Evolutionary conservation across 2,329 filamentous ascomycete species (phyloP), one percentile per base, ranked within the genome.

Genomic region (Clonostachys rosea): DNA sequence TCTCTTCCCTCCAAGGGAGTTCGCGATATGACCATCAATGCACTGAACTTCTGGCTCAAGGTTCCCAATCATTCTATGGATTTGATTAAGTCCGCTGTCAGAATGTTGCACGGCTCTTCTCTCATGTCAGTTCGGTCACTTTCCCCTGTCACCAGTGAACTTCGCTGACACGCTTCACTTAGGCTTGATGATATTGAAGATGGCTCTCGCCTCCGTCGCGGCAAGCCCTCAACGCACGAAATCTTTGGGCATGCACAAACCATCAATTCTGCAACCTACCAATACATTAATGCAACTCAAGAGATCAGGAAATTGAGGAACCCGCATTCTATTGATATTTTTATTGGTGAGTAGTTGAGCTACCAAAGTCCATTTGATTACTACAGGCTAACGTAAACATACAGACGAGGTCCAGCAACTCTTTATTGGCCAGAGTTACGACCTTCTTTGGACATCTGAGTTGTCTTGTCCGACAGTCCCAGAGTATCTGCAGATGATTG

Each of bases 161-260:
- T 20, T 35, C 11, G 9, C 42, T 30, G 3, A 43, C 5, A 14
- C 20, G 10, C 11, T 8, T 18, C 35, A 16, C 37, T 11, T 36
- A 45, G 44, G 44, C 52, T 71, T 5, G 67, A 69, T 44, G 67
- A 72, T 51, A 56, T 72, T 13, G 53, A 71, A 50, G 68, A 71
- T 44, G 45, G 51, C 2, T 68, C 67, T 1, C 33, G 49, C 3
- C 49, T 67, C 1, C 56, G 67, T 2, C 57, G 67, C 4, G 64
- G 62, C 4, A 56, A 54, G n/a, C 64, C 66, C 6, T 49, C 67
- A 1, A 54, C 63, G 1, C 68, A 71, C 46, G 50, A 49, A 2
- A 55, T 71, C 5, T 72, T 63, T 47, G 68, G 68, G 0, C 33
- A 39, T 5, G 53, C 56, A 0, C 66, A 69, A 45, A 59, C 65